phyloP scores from a whole-genome alignment of 179 eudicot species.

The Amaranthus tricolor region DNA sequence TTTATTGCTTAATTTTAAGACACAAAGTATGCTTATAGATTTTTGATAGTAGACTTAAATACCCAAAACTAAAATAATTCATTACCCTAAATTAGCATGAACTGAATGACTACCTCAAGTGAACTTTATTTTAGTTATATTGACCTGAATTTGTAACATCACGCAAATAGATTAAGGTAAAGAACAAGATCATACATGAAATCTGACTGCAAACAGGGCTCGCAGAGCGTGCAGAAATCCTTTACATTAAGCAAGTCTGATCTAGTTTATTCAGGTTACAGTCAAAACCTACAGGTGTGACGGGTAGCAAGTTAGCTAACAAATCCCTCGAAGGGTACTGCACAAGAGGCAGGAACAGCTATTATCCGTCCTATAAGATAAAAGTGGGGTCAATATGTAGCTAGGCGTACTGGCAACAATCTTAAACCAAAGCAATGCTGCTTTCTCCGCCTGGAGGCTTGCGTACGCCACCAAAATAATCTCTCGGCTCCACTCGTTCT shows the following conservation, averaged over 20 bases:
- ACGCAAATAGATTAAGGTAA: background rate
- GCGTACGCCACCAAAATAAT: slow-evolving; percentile 92
- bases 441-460: slow-evolving; percentile 98
- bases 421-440: slow-evolving; percentile 82
- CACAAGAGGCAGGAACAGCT: background rate
- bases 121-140: no score
- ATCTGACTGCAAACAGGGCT: slow-evolving; percentile 3
- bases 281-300: slow-evolving; percentile 9
- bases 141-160: no score
- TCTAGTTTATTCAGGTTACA: slow-evolving; percentile 29
- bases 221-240: slow-evolving; percentile 3
- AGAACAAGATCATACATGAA: background rate
- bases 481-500: slow-evolving; percentile 68
- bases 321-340: slow-evolving; percentile 6
- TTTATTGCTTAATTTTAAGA: no score
- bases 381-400: slow-evolving; percentile 11
- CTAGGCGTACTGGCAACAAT: background rate
- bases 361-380: slow-evolving; percentile 9
- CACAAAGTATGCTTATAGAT: no score
- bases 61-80: no score
- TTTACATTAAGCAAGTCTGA: slow-evolving; percentile 16
- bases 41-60: no score
- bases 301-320: slow-evolving; percentile 30
- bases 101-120: no score
- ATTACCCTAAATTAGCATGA: no score